phyloP scores from a whole-genome alignment of 2,329 filamentous ascomycete genomes.

The Colletotrichum zoysiae region DNA sequence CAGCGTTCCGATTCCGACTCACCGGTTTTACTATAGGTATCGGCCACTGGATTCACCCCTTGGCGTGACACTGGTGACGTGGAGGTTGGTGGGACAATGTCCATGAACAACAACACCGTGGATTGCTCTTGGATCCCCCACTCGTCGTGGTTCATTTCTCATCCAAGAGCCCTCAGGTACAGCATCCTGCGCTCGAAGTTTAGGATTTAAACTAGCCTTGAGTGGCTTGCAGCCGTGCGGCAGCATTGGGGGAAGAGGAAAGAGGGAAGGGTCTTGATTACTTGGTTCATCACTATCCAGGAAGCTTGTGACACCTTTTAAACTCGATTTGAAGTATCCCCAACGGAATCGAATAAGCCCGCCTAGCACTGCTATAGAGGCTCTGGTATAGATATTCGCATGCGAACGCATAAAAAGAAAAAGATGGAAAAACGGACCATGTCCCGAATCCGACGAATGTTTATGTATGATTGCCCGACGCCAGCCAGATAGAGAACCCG shows the following conservation, averaged over 20 bases:
- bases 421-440: background rate
- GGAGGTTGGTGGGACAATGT: background rate
- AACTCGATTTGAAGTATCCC: background rate
- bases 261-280: background rate
- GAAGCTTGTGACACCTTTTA: too few relatives aligned
- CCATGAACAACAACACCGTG: background rate
- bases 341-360: background rate
- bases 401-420: background rate
- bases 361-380: background rate
- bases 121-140: too few relatives aligned
- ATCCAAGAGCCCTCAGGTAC: background rate
- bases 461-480: background rate
- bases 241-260: background rate
- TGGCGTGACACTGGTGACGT: too few relatives aligned
- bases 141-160: background rate
- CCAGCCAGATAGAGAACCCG: background rate
- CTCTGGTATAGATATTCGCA: background rate
- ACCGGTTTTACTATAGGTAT: background rate
- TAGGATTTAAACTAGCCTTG: too few relatives aligned
- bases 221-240: background rate
- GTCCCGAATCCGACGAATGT: background rate
- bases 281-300: background rate
- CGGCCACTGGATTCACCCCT: background rate
- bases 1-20: too few relatives aligned
- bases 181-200: background rate